These are phyloP conservation scores for Hortiboletus campestris DNA, from an alignment of 768 basidiomycete genomes.

Conservation along the genomic window DNA sequence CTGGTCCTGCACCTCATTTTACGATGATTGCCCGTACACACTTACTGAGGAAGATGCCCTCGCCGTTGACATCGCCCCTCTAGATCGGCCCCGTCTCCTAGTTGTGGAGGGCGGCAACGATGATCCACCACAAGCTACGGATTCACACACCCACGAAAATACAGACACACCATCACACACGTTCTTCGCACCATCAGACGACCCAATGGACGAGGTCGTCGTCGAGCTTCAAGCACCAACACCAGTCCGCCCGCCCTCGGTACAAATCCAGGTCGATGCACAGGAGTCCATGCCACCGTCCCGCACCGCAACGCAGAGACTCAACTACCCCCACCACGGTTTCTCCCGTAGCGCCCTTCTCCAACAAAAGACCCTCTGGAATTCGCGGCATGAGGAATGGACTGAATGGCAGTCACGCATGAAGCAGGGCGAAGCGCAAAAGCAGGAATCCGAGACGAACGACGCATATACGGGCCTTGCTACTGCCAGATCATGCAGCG, in stretches of 20 bases:
- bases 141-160: slow-evolving; percentile 16
- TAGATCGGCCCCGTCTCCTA: background rate
- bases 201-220: slow-evolving; percentile 16
- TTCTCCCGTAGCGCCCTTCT: slow-evolving; percentile 59
- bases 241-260: slow-evolving; percentile 19
- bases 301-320: slow-evolving; percentile 32
- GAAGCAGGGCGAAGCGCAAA: slow-evolving; percentile 5
- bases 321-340: slow-evolving; percentile 55
- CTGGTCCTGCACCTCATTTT: slow-evolving; percentile 10
- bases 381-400: slow-evolving; percentile 52
- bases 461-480: slow-evolving; percentile 31
- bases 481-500: background rate
- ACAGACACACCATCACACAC: background rate
- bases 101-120: background rate
- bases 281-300: slow-evolving; percentile 1
- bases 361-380: slow-evolving; percentile 65
- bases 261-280: background rate
- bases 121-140: slow-evolving; percentile 5
- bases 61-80: background rate
- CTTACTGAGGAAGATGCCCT: slow-evolving; percentile 11
- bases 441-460: background rate
- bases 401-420: slow-evolving; percentile 32
- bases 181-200: slow-evolving; percentile 12
- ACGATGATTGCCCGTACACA: background rate
- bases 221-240: slow-evolving; percentile 20